Conservation (phyloP, 2,329 filamentous ascomycete genomes). For the Hymenoscyphus infarciens region DNA sequence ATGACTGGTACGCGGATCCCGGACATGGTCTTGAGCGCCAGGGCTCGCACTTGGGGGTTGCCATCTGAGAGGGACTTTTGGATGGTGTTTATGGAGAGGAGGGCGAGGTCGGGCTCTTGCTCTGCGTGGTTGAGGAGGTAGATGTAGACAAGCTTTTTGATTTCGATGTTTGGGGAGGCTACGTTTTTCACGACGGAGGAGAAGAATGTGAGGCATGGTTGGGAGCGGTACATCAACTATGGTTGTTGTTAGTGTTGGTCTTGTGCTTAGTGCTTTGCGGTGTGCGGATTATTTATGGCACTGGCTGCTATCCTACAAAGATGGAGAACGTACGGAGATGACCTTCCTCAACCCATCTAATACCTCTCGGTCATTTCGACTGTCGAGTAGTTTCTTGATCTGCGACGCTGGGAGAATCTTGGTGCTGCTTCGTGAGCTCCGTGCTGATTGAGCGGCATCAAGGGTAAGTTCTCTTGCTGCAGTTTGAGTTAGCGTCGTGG, state of each 20-base stretch:
- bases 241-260: neutral
- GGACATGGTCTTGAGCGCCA: slow-evolving; percentile 95
- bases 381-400: slow-evolving; percentile 93
- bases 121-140: slow-evolving; percentile 97
- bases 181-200: slow-evolving; percentile 98
- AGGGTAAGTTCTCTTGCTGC: slow-evolving; percentile 93
- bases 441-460: slow-evolving; percentile 89
- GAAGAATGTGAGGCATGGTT: slow-evolving; percentile 88
- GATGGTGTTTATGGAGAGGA: slow-evolving; percentile 97
- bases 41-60: slow-evolving; percentile 84
- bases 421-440: slow-evolving; percentile 58
- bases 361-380: slow-evolving; percentile 86
- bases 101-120: slow-evolving; percentile 87
- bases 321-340: slow-evolving; percentile 63
- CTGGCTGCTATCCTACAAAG: neutral
- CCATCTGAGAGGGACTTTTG: slow-evolving; percentile 94
- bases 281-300: neutral
- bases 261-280: slow-evolving; percentile 3
- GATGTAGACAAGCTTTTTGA: slow-evolving; percentile 98
- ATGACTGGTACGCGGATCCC: slow-evolving; percentile 97
- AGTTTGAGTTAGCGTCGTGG: slow-evolving; percentile 18
- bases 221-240: slow-evolving; percentile 91
- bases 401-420: slow-evolving; percentile 72
- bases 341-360: slow-evolving; percentile 87
- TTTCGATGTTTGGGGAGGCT: slow-evolving; percentile 86